These are phyloP conservation scores for Saksenaea vasiformis DNA, from an alignment of 371 early-diverging fungal species.

Conservation along the genomic window DNA sequence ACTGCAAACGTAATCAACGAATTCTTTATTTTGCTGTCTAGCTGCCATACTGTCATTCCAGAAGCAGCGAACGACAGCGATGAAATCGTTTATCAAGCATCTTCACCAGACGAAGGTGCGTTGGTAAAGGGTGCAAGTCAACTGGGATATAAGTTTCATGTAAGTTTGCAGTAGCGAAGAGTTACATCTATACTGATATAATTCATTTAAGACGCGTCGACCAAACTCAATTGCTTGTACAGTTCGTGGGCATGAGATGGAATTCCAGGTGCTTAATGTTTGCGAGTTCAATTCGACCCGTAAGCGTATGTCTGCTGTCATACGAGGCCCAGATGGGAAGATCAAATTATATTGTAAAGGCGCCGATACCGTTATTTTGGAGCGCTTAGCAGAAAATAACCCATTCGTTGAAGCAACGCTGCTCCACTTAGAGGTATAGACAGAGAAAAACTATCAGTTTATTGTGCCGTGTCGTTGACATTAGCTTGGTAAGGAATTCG, in stretches of 20 bases:
- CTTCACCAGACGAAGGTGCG: slow-evolving; percentile 92
- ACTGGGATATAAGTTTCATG: slow-evolving; percentile 65
- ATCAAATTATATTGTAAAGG: slow-evolving; percentile 97
- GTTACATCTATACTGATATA: background rate
- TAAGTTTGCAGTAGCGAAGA: slow-evolving; percentile 14
- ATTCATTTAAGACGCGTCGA: slow-evolving; percentile 67
- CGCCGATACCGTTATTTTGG: slow-evolving; percentile 97
- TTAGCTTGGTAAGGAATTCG: slow-evolving; percentile 64
- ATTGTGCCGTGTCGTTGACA: background rate
- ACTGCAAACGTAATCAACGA: slow-evolving; percentile 70
- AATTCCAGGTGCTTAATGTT: slow-evolving; percentile 90
- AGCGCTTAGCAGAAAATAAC: slow-evolving; percentile 79
- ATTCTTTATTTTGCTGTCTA: slow-evolving; percentile 82
- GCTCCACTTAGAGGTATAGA: slow-evolving; percentile 65
- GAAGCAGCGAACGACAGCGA: slow-evolving; percentile 71
- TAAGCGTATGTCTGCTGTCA: slow-evolving; percentile 95
- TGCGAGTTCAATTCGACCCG: slow-evolving; percentile 98
- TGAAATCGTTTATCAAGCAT: slow-evolving; percentile 82
- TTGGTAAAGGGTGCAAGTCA: slow-evolving; percentile 79
- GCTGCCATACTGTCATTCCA: slow-evolving; percentile 98
- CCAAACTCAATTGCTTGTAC: slow-evolving; percentile 84
- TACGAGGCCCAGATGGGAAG: slow-evolving; percentile 89
- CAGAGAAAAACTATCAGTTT: background rate
- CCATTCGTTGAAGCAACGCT: slow-evolving; percentile 80
- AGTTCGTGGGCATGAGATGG: slow-evolving; percentile 63